Conservation (phyloP, 2,329 filamentous ascomycete genomes). For the Penicillium sp. region DNA sequence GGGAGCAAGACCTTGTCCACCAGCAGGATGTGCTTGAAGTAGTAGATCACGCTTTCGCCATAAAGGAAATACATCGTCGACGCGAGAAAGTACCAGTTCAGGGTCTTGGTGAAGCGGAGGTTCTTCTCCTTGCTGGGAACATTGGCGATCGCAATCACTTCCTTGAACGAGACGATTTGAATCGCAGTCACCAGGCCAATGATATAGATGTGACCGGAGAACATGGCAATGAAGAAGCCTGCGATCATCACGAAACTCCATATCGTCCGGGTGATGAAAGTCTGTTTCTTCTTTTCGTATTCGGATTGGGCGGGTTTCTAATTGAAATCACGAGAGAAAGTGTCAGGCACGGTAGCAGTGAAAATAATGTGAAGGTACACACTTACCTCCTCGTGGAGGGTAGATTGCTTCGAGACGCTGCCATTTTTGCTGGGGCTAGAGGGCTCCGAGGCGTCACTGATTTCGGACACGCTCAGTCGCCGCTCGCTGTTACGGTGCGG, state of each 20-base stretch:
- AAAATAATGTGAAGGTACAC: neutral
- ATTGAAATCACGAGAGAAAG: slow-evolving; percentile 9
- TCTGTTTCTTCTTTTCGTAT: slow-evolving; percentile 98
- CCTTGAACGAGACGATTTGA: slow-evolving; percentile 97
- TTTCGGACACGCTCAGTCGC: slow-evolving; percentile 57
- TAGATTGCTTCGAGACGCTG: slow-evolving; percentile 37
- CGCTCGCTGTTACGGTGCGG: slow-evolving; percentile 56
- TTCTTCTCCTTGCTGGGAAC: slow-evolving; percentile 90
- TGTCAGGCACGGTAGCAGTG: neutral
- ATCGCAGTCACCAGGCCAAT: slow-evolving; percentile 89
- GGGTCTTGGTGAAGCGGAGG: slow-evolving; percentile 88
- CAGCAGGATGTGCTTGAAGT: slow-evolving; percentile 98
- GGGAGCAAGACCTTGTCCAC: slow-evolving; percentile 92
- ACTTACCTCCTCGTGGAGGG: slow-evolving; percentile 42
- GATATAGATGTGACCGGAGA: slow-evolving; percentile 97
- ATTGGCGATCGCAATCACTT: slow-evolving; percentile 97
- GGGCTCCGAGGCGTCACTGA: slow-evolving; percentile 57
- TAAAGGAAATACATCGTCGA: slow-evolving; percentile 99
- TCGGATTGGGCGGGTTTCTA: slow-evolving; percentile 61
- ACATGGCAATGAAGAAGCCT: slow-evolving; percentile 87
- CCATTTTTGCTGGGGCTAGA: slow-evolving; percentile 56
- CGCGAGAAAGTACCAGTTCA: slow-evolving; percentile 99
- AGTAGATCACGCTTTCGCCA: slow-evolving; percentile 98
- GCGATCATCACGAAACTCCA: slow-evolving; percentile 99
- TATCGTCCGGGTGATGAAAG: slow-evolving; percentile 94